Evolutionary conservation across 2,329 filamentous ascomycete genomes (phyloP), one percentile per base, ranked within the genome.

Genomic region (Diplodia corticola): DNA sequence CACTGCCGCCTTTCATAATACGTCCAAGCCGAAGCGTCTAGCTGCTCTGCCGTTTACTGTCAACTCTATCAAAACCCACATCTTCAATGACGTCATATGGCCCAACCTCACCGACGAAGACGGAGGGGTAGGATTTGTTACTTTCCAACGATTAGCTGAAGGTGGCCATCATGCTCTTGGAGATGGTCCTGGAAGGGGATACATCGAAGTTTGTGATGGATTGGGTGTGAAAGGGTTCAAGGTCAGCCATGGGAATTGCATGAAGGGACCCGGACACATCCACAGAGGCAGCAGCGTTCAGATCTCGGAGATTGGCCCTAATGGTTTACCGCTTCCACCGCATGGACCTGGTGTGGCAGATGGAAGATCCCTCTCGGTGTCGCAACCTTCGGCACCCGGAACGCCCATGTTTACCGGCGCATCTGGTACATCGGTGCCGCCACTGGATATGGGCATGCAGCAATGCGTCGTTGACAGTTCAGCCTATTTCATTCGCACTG

Each of bases 41-140:
- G 93, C 94, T 1, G 94, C 91, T 0, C 81, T 98, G 4, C 92
- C 93, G 0, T 89, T 88, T 30, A 96, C 94, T n/a, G 93, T 99
- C 61, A 85, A 92, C 53, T 93, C 94, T 0, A 89, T 99, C 78
- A 98, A 97, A 76, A 88, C 84, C 0, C 93, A 99, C 78, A 92
- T 99, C 67, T 99, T 99, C 82, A 99, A 99, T 79, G 96, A 97
- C 73, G 82, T 97, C 67, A 96, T 98, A 64, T 99, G 95, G 95
- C 95, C 95, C 0, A 99, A 99, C 71, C 81, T 99, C 46, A 96
- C 92, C 0, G 94, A 99, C 73, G 95, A 99, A 79, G 95, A 97
- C 76, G 93, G 93, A 37, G 95, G 95, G 26, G 93, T 93, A 4
- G 95, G 95, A 0, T 84, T 99, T 30, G 88, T 99, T 37, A 97